Percentiles rank a stretch among this genome's conserved stretches.
phyloP scores from a whole-genome alignment of 768 basidiomycete species.

The Paxillus ammoniavirescens region DNA sequence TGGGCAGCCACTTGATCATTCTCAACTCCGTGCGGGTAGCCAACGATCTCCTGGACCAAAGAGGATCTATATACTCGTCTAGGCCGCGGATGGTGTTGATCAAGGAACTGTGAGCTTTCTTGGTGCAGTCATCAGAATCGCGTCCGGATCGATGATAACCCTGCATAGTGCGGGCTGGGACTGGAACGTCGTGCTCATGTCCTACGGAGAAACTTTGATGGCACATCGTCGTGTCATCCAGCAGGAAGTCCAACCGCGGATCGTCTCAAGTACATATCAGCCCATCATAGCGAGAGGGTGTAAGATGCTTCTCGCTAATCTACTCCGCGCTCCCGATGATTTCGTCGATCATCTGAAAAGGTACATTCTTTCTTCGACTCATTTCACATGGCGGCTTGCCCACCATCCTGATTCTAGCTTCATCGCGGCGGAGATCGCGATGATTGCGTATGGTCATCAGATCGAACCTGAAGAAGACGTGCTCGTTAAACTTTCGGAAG shows the following conservation, averaged over 20 bases:
- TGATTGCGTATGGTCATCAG: conserved; percentile 38
- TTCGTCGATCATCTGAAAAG: not conserved
- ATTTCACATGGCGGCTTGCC: not conserved
- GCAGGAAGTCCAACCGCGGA: not conserved
- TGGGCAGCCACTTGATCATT: conserved; percentile 46
- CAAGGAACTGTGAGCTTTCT: not conserved
- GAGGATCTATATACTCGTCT: conserved; percentile 47
- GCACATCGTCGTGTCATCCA: too few species aligned
- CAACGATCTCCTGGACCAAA: conserved; percentile 44
- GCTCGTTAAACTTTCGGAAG: conserved; percentile 27
- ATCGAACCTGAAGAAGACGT: conserved; percentile 31
- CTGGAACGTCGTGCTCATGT: not conserved
- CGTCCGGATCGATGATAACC: not conserved
- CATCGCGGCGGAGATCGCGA: conserved; percentile 17
- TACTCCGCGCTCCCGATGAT: not conserved
- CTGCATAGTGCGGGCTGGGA: not conserved
- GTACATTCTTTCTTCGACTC: not conserved
- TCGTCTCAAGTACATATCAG: not conserved
- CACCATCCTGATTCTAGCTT: too few species aligned
- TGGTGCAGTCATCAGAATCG: not conserved
- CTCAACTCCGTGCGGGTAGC: conserved; percentile 43
- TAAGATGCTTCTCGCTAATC: not conserved
- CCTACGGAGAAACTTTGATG: not conserved
- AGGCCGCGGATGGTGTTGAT: not conserved
- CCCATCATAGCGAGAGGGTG: not conserved